A percentile compares a stretch with the other conserved stretches of the same genome.
phyloP scores from a whole-genome alignment of 2,329 filamentous ascomycete species.

The Apiospora arundinis region DNA sequence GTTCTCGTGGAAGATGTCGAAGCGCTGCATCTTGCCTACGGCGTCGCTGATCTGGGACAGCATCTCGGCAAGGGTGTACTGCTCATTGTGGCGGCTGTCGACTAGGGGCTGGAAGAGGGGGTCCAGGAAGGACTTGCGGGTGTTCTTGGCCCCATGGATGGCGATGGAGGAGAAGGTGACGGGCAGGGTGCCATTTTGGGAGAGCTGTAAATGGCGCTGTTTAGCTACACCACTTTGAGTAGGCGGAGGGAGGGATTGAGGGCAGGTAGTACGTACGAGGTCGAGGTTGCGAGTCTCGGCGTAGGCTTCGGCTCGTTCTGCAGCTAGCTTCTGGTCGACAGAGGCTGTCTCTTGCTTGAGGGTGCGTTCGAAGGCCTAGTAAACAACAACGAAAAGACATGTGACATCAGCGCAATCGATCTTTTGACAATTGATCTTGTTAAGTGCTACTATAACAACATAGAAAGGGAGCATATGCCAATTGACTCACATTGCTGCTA shows the following conservation, averaged over 20 bases:
- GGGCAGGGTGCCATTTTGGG: conserved; percentile 83
- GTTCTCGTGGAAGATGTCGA: conserved; percentile 87
- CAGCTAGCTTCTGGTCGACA: conserved; percentile 36
- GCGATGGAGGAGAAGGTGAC: conserved; percentile 87
- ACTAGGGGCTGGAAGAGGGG: conserved; percentile 81
- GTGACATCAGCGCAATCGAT: conserved; percentile 1
- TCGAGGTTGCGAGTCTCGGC: conserved; percentile 69
- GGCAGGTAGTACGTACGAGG: conserved; percentile 56
- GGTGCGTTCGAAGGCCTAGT: conserved; percentile 39
- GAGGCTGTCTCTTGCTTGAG: conserved; percentile 38
- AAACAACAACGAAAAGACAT: neutral
- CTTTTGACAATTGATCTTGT: neutral
- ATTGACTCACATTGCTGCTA: conserved; percentile 1
- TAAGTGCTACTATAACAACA: neutral
- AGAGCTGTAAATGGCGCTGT: conserved; percentile 59
- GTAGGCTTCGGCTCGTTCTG: conserved; percentile 40
- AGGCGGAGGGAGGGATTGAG: neutral
- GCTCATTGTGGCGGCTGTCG: conserved; percentile 66
- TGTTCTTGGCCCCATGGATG: conserved; percentile 82
- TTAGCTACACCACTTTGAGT: conserved; percentile 10
- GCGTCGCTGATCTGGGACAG: conserved; percentile 49
- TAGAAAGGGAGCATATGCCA: neutral
- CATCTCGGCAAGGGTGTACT: conserved; percentile 82
- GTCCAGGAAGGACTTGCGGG: conserved; percentile 83
- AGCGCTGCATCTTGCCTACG: conserved; percentile 68